Evolutionary conservation across 371 early-diverging fungal genomes (phyloP).

Genomic region (Mortierella sp.): DNA sequence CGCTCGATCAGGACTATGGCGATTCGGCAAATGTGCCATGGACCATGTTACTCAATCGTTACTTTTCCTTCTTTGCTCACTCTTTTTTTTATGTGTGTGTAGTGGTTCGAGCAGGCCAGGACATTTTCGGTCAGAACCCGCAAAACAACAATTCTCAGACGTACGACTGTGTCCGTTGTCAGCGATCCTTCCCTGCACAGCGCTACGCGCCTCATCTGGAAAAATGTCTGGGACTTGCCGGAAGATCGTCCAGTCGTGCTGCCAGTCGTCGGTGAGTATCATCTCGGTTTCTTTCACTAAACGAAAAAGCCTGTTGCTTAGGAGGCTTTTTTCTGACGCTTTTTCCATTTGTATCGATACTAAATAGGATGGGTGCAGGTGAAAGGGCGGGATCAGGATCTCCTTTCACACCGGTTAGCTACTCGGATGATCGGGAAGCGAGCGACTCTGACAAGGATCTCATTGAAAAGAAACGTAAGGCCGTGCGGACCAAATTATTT

Average conservation of each 20-base stretch:
- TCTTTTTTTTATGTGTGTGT: neutral
- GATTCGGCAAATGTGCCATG: too few species aligned
- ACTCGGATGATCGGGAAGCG: conserved; percentile 52
- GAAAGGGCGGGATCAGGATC: conserved; percentile 58
- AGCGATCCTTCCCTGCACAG: conserved; percentile 79
- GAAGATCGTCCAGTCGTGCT: conserved; percentile 76
- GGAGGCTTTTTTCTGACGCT: too few species aligned
- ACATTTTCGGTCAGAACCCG: conserved; percentile 80
- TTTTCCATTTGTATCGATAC: neutral
- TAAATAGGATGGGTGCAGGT: conserved; percentile 42
- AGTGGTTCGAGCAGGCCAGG: conserved; percentile 70
- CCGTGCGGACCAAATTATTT: neutral
- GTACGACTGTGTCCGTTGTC: conserved; percentile 85
- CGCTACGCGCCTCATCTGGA: conserved; percentile 91
- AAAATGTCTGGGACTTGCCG: conserved; percentile 89
- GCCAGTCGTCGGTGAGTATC: conserved; percentile 67
- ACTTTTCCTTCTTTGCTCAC: conserved; percentile 28
- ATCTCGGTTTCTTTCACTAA: conserved; percentile 12
- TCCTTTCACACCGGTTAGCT: conserved; percentile 56
- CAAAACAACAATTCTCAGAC: conserved; percentile 69
- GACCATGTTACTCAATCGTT: neutral
- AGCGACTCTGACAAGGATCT: conserved; percentile 55
- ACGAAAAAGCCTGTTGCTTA: conserved; percentile 7
- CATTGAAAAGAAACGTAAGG: conserved; percentile 53
- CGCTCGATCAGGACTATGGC: neutral